These are phyloP conservation scores for Backusella luteola DNA, from an alignment of 192 early-diverging fungal species.

Conservation along the genomic window DNA sequence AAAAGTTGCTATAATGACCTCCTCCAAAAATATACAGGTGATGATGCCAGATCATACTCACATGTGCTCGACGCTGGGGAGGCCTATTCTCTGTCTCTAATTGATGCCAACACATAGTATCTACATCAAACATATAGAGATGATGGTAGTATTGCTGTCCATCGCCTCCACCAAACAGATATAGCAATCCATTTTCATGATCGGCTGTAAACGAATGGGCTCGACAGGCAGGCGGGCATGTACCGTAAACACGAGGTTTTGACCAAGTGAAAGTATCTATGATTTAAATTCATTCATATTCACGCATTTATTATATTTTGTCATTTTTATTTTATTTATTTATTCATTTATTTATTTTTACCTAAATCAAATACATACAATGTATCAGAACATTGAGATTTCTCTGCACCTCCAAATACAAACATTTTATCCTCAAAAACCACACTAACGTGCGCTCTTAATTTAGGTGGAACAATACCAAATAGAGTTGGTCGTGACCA, in stretches of 20 bases:
- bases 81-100: conserved; percentile 57
- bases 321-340: no score
- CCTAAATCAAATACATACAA: conserved; percentile 77
- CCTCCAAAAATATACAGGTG: conserved; percentile 82
- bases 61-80: conserved; percentile 75
- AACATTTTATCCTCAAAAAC: conserved; percentile 73
- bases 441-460: conserved; percentile 78
- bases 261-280: conserved; percentile 84
- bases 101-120: conserved; percentile 64
- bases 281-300: not conserved
- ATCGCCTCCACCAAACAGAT: conserved; percentile 88
- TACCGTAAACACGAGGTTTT: conserved; percentile 64
- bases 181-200: conserved; percentile 52
- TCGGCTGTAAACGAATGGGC: conserved; percentile 77
- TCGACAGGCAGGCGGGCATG: conserved; percentile 75
- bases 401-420: conserved; percentile 86
- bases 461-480: conserved; percentile 61
- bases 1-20: conserved; percentile 22
- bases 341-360: no score
- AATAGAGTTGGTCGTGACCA: conserved; percentile 61
- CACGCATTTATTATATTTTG: not conserved
- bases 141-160: conserved; percentile 79
- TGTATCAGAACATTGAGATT: conserved; percentile 65
- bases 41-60: conserved; percentile 69
- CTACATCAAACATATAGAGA: conserved; percentile 76